Percentiles rank a stretch among this genome's conserved stretches.
Evolutionary conservation across 2,329 filamentous ascomycete species (phyloP).

Genomic region (Bipolaris zeicola): DNA sequence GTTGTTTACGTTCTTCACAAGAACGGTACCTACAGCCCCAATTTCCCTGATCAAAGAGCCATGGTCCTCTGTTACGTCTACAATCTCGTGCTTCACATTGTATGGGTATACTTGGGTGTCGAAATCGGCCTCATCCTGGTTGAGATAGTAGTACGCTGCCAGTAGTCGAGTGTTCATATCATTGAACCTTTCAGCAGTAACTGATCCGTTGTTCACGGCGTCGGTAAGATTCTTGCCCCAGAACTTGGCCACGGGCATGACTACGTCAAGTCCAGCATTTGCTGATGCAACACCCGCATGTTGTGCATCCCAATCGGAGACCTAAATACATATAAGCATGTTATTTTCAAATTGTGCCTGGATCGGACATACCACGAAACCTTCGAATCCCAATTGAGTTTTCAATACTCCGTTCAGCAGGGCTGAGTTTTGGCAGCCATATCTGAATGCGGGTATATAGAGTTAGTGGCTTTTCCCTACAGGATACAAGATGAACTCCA

Average conservation of each 20-base stretch:
- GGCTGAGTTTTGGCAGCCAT: constrained; percentile 47
- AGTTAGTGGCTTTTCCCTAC: background rate
- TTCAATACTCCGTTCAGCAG: constrained; percentile 58
- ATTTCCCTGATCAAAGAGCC: constrained; percentile 48
- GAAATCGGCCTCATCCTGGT: constrained; percentile 46
- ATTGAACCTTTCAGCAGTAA: constrained; percentile 30
- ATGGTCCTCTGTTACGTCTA: constrained; percentile 53
- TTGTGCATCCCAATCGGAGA: constrained; percentile 52
- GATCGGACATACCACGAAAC: constrained; percentile 44
- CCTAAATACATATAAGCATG: constrained; percentile 3
- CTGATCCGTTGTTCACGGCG: constrained; percentile 38
- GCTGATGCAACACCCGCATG: constrained; percentile 54
- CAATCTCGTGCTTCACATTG: constrained; percentile 50
- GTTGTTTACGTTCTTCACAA: constrained; percentile 60
- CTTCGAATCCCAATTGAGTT: constrained; percentile 57
- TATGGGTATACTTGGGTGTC: constrained; percentile 31
- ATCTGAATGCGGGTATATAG: background rate
- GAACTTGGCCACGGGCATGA: constrained; percentile 46
- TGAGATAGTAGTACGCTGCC: constrained; percentile 42
- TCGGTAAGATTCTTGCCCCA: constrained; percentile 40
- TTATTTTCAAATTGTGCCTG: background rate
- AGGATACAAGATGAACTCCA: background rate
- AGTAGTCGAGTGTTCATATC: constrained; percentile 42
- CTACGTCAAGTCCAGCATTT: constrained; percentile 56
- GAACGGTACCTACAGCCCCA: constrained; percentile 48